Evolutionary conservation across 805 yeast genomes (phyloP).

Genomic region (Maudiozyma bulderi): DNA sequence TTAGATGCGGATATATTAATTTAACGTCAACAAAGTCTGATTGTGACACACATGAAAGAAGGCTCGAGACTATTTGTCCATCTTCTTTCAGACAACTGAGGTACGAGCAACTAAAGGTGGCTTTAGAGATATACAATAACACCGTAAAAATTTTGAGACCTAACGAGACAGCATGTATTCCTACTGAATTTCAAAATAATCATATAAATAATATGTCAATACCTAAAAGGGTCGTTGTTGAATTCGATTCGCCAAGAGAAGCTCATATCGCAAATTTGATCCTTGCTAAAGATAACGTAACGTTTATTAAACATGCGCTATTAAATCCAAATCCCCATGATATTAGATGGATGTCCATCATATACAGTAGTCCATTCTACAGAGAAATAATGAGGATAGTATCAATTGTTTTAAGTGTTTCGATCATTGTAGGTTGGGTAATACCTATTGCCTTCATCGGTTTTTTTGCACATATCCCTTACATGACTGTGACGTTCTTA

Average conservation of each 20-base stretch:
- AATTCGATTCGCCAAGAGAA: slow-evolving; percentile 46
- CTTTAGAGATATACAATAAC: slow-evolving; percentile 3
- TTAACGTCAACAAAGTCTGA: background rate
- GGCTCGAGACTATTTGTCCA: no score
- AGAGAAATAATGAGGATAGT: background rate
- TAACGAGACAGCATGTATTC: background rate
- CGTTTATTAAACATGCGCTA: slow-evolving; percentile 34
- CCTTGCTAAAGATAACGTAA: slow-evolving; percentile 23
- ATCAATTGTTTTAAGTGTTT: slow-evolving; percentile 36
- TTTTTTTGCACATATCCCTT: slow-evolving; percentile 62
- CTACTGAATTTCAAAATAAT: background rate
- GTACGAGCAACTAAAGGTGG: slow-evolving; percentile 4
- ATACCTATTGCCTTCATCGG: slow-evolving; percentile 79
- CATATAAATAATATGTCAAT: background rate
- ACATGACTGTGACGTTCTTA: slow-evolving; percentile 34
- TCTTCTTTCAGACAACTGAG: no score
- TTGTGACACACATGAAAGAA: no score
- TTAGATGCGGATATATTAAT: background rate
- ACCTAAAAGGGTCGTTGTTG: slow-evolving; percentile 45
- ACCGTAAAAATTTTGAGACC: background rate
- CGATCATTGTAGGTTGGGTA: slow-evolving; percentile 59
- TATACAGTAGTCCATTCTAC: slow-evolving; percentile 18
- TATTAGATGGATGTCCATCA: slow-evolving; percentile 60
- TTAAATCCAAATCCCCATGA: slow-evolving; percentile 53
- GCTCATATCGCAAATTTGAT: slow-evolving; percentile 60